Evolutionary conservation across 176 grass and related monocot species (phyloP).

Genomic region (Lolium perenne): DNA sequence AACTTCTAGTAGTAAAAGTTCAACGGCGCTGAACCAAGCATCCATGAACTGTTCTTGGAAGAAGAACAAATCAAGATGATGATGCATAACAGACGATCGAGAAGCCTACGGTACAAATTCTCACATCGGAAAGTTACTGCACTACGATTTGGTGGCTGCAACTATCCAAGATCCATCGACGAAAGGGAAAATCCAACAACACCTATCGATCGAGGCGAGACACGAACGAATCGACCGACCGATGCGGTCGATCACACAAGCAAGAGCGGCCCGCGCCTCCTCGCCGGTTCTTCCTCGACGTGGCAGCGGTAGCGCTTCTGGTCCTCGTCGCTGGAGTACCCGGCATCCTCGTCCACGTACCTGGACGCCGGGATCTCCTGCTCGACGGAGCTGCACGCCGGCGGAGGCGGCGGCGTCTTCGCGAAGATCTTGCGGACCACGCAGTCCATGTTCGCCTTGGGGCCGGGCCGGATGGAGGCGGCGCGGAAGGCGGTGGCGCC

Average conservation of each 20-base stretch:
- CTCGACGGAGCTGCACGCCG: background rate
- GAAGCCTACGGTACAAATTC: background rate
- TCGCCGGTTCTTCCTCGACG: background rate
- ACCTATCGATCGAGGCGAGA: background rate
- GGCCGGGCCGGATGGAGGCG: background rate
- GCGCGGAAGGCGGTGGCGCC: background rate
- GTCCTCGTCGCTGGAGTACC: background rate
- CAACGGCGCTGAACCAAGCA: background rate
- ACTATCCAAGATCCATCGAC: background rate
- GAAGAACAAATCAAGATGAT: background rate
- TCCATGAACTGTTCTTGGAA: background rate
- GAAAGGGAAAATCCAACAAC: background rate
- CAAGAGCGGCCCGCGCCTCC: background rate
- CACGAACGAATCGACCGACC: background rate
- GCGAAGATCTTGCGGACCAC: conserved; percentile 27
- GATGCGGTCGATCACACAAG: background rate
- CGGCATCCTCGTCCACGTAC: too few relatives aligned
- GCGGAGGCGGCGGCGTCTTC: background rate
- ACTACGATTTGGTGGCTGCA: background rate
- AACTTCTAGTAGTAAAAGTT: background rate
- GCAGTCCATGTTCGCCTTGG: background rate
- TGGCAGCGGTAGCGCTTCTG: background rate
- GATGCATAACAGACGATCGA: background rate
- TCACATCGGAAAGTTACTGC: background rate
- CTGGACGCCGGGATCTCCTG: background rate